Conservation (phyloP, 306 rosid species). For the Cajanus cajan region DNA sequence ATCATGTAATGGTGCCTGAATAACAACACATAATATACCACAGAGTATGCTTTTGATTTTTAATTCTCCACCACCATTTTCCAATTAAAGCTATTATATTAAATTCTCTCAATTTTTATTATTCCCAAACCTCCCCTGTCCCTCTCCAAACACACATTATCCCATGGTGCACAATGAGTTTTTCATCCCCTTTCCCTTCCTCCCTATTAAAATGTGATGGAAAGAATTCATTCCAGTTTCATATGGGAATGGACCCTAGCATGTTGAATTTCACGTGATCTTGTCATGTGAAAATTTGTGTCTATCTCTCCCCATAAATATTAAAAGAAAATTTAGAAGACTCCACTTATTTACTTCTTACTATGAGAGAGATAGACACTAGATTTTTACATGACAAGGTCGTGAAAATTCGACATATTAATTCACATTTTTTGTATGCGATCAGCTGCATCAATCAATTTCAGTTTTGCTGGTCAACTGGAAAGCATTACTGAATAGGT, state of each 20-base stretch:
- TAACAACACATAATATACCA: too few relatives aligned
- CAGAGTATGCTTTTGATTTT: too few relatives aligned
- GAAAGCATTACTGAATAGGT: neutral
- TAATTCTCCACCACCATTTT: too few relatives aligned
- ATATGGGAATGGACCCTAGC: neutral
- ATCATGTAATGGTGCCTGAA: too few relatives aligned
- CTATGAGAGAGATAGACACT: neutral
- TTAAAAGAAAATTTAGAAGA: too few relatives aligned
- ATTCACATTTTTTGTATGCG: neutral
- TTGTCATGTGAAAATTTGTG: neutral
- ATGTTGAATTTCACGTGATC: neutral
- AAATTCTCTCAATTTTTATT: too few relatives aligned
- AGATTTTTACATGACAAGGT: neutral
- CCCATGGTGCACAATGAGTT: too few relatives aligned
- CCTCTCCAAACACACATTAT: too few relatives aligned
- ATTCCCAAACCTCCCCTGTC: too few relatives aligned
- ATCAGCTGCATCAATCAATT: neutral
- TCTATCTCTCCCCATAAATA: neutral
- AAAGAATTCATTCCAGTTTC: constrained; percentile 10
- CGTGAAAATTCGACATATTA: neutral
- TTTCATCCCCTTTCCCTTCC: too few relatives aligned
- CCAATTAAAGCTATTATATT: too few relatives aligned
- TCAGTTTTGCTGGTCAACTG: neutral
- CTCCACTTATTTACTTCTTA: neutral
- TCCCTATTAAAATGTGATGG: constrained; percentile 1